Conservation (phyloP, 2,329 filamentous ascomycete genomes). For the Alternaria sp. region DNA sequence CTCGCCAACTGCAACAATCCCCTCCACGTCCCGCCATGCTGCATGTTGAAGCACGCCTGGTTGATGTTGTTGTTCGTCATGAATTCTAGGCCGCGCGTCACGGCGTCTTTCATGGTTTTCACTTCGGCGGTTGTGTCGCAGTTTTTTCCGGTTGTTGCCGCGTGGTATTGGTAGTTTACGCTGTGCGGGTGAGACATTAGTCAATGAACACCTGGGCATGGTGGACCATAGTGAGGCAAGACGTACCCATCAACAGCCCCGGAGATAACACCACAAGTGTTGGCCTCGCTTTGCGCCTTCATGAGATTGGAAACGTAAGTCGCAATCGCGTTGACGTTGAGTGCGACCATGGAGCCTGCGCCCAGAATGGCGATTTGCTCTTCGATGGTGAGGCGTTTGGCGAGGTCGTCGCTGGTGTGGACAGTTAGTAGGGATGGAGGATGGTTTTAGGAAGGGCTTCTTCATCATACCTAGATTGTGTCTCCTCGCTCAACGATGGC, state of each 20-base stretch:
- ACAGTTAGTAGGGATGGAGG: too few species aligned
- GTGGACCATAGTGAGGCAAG: too few species aligned
- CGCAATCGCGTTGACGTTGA: background rate
- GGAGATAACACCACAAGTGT: background rate
- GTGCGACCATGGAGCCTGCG: background rate
- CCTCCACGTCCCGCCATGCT: background rate
- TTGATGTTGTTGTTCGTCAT: background rate
- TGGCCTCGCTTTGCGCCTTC: background rate
- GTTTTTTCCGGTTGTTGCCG: background rate
- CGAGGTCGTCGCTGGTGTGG: background rate
- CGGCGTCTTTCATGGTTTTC: background rate
- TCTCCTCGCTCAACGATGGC: background rate
- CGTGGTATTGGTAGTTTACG: background rate
- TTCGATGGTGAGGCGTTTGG: background rate
- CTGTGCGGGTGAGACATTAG: background rate
- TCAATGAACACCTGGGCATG: too few species aligned
- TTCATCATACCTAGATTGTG: too few species aligned
- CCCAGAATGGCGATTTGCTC: background rate
- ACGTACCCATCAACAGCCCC: background rate
- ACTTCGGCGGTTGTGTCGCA: background rate
- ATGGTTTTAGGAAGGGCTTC: too few species aligned
- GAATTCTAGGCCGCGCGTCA: background rate
- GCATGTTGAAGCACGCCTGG: background rate
- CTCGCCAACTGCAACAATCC: background rate
- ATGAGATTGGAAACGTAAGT: background rate